phyloP scores from a whole-genome alignment of 306 rosid genomes.

The Cicer judaicum region DNA sequence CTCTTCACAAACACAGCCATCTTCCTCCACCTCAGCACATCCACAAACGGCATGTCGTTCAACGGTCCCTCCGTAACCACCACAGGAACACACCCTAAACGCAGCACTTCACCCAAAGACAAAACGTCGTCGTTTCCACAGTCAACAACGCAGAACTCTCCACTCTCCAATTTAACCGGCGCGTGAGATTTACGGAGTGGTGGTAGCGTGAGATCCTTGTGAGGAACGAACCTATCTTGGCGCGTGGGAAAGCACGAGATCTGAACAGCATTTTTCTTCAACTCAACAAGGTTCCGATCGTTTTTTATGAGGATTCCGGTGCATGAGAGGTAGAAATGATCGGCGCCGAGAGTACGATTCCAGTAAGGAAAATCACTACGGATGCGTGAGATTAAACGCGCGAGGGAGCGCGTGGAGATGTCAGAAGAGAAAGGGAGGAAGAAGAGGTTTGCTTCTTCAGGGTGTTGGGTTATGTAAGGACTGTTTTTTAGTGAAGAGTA shows the following conservation, averaged over 20 bases:
- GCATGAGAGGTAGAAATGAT: slow-evolving; percentile 72
- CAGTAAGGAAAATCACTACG: slow-evolving; percentile 61
- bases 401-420: slow-evolving; percentile 54
- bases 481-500: slow-evolving; percentile 54
- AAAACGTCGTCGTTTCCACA: slow-evolving; percentile 47
- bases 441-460: slow-evolving; percentile 67
- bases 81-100: slow-evolving; percentile 67
- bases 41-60: slow-evolving; percentile 72
- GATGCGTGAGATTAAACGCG: slow-evolving; percentile 51
- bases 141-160: slow-evolving; percentile 61
- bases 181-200: neutral
- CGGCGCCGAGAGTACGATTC: slow-evolving; percentile 87
- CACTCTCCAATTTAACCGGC: slow-evolving; percentile 30
- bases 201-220: slow-evolving; percentile 71
- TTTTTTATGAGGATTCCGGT: slow-evolving; percentile 43
- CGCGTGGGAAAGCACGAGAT: slow-evolving; percentile 64
- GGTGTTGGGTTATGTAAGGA: slow-evolving; percentile 50
- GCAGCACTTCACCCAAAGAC: slow-evolving; percentile 64
- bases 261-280: slow-evolving; percentile 75
- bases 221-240: slow-evolving; percentile 57
- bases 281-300: slow-evolving; percentile 66
- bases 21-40: slow-evolving; percentile 75
- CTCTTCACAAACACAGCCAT: slow-evolving; percentile 55
- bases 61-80: slow-evolving; percentile 57
- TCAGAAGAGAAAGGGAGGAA: slow-evolving; percentile 63